phyloP scores from a whole-genome alignment of 2,329 filamentous ascomycete species.

The Aspergillus pseudoterreus region DNA sequence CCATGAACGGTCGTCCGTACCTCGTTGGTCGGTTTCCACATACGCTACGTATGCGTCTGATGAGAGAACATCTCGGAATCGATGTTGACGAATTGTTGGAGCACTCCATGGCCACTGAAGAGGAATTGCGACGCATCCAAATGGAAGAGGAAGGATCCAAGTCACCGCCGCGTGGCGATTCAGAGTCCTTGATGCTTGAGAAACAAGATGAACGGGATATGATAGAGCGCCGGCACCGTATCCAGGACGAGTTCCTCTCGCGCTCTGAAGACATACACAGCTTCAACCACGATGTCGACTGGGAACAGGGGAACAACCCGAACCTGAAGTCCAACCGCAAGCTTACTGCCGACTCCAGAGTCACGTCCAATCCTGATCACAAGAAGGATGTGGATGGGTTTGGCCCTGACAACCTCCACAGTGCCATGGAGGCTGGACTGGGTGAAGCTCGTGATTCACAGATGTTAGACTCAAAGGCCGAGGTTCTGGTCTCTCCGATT shows the following conservation, averaged over 20 bases:
- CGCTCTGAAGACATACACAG: slow-evolving; percentile 58
- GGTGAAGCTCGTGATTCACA: slow-evolving; percentile 68
- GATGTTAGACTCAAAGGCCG: slow-evolving; percentile 60
- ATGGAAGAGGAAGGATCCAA: slow-evolving; percentile 44
- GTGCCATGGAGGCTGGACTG: slow-evolving; percentile 57
- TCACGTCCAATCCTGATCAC: slow-evolving; percentile 61
- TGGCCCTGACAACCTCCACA: slow-evolving; percentile 71
- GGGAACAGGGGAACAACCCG: slow-evolving; percentile 56
- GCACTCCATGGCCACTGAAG: slow-evolving; percentile 66
- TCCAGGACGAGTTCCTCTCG: slow-evolving; percentile 56
- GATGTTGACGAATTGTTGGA: slow-evolving; percentile 90
- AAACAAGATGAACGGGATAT: slow-evolving; percentile 40
- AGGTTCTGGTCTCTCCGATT: slow-evolving; percentile 66
- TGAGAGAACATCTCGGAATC: slow-evolving; percentile 94
- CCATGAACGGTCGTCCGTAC: slow-evolving; percentile 86
- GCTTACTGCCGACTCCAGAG: slow-evolving; percentile 53
- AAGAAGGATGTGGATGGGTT: slow-evolving; percentile 74
- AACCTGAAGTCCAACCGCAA: slow-evolving; percentile 55
- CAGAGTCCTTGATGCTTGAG: slow-evolving; percentile 31
- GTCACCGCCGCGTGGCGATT: slow-evolving; percentile 20
- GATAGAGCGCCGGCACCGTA: slow-evolving; percentile 40
- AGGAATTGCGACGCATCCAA: slow-evolving; percentile 60
- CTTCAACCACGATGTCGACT: slow-evolving; percentile 72
- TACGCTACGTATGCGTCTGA: slow-evolving; percentile 84
- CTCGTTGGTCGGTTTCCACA: slow-evolving; percentile 89